Conservation (phyloP, 352 stramenopile species). For the Globisporangium ultimum region DNA sequence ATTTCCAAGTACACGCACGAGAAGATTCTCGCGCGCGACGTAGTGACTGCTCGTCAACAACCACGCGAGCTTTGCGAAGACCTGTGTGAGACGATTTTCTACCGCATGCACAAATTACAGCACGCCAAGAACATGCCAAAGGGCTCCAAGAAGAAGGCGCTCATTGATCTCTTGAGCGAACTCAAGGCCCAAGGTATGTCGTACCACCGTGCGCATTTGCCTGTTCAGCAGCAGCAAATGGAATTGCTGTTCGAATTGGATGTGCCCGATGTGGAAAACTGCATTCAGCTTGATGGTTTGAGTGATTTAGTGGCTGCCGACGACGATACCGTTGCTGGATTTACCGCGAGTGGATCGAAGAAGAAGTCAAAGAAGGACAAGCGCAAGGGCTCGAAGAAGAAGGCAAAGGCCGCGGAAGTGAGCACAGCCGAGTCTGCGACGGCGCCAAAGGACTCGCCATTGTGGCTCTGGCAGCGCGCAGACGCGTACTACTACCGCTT, state of each 20-base stretch:
- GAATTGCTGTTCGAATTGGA: slow-evolving; percentile 82
- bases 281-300: slow-evolving; percentile 66
- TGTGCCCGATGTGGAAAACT: slow-evolving; percentile 80
- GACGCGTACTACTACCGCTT: slow-evolving; percentile 91
- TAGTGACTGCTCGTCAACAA: slow-evolving; percentile 63
- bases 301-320: slow-evolving; percentile 32
- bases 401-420: slow-evolving; percentile 11
- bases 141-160: slow-evolving; percentile 96
- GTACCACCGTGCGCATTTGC: slow-evolving; percentile 75
- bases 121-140: slow-evolving; percentile 86
- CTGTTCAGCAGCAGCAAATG: slow-evolving; percentile 71
- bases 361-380: slow-evolving; percentile 22
- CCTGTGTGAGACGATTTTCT: slow-evolving; percentile 94
- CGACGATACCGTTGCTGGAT: slow-evolving; percentile 9
- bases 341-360: slow-evolving; percentile 14
- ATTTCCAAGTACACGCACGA: slow-evolving; percentile 71
- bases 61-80: slow-evolving; percentile 81
- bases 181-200: slow-evolving; percentile 83
- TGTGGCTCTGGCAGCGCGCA: slow-evolving; percentile 81
- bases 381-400: slow-evolving; percentile 27
- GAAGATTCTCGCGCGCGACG: slow-evolving; percentile 61
- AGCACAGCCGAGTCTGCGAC: slow-evolving; percentile 12
- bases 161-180: slow-evolving; percentile 94
- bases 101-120: slow-evolving; percentile 88
- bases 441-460: slow-evolving; percentile 49